These are phyloP conservation scores for Samsoniella hepiali DNA, from an alignment of 2,329 filamentous ascomycete genomes.

Conservation along the genomic window DNA sequence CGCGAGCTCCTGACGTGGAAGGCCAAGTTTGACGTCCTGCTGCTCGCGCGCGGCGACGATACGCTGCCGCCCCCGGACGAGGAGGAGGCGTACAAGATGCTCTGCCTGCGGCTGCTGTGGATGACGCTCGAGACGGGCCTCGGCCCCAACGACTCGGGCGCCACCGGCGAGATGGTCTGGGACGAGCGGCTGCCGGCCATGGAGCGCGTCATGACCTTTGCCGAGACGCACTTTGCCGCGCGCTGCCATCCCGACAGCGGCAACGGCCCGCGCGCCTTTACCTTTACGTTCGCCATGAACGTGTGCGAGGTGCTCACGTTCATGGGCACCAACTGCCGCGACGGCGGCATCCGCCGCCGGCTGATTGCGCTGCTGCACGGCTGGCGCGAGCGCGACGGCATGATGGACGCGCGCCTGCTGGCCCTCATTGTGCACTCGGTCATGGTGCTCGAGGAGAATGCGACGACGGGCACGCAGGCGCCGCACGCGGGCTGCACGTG, in stretches of 20 bases:
- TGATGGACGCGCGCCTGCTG: conserved; percentile 7
- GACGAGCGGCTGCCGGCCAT: background rate
- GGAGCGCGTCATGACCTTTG: conserved; percentile 6
- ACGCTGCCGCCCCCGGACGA: background rate
- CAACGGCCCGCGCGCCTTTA: background rate
- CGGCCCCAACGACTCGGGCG: background rate
- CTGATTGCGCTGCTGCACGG: conserved; percentile 2
- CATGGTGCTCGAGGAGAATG: conserved; percentile 15
- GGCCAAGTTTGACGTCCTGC: background rate
- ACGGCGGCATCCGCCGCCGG: background rate
- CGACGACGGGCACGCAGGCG: background rate
- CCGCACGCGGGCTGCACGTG: conserved; percentile 2
- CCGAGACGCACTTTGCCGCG: conserved; percentile 1
- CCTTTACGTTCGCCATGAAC: conserved; percentile 7
- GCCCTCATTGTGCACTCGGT: background rate
- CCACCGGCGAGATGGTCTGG: background rate
- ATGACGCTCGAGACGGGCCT: background rate
- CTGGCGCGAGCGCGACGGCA: conserved; percentile 7
- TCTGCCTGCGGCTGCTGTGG: conserved; percentile 2
- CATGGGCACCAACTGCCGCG: conserved; percentile 3
- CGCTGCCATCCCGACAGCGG: background rate
- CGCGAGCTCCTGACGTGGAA: background rate
- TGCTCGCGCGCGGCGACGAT: background rate
- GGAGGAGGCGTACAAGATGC: background rate
- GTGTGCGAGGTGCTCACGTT: background rate